phyloP scores from a whole-genome alignment of 2,329 filamentous ascomycete genomes.

The Fusarium oxysporum region DNA sequence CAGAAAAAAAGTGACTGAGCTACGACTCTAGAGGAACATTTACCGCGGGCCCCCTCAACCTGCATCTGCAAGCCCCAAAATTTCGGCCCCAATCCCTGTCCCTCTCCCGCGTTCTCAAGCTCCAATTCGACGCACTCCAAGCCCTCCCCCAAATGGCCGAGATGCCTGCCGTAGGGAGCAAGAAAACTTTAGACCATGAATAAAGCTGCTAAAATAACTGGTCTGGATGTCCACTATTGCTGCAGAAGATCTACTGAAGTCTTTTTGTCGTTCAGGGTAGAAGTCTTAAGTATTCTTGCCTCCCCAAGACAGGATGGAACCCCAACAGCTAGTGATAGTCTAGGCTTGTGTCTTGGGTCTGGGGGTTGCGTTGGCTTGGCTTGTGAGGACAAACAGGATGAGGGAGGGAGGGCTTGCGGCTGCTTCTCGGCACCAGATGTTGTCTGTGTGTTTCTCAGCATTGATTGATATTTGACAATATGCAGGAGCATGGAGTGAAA shows the following conservation, averaged over 20 bases:
- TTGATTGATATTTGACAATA: background rate
- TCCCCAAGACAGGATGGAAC: slow-evolving; percentile 11
- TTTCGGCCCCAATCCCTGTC: slow-evolving; percentile 29
- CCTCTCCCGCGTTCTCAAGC: slow-evolving; percentile 16
- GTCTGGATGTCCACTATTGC: background rate
- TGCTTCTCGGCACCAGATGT: slow-evolving; percentile 20
- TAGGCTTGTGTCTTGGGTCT: slow-evolving; percentile 10
- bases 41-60: slow-evolving; percentile 37
- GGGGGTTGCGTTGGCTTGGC: slow-evolving; percentile 24
- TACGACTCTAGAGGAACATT: slow-evolving; percentile 33
- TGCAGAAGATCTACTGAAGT: background rate
- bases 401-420: slow-evolving; percentile 20
- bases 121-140: slow-evolving; percentile 35
- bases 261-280: background rate
- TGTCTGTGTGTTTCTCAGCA: slow-evolving; percentile 10
- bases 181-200: background rate
- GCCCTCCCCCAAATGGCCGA: slow-evolving; percentile 34
- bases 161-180: background rate
- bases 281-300: background rate
- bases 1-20: slow-evolving; percentile 16
- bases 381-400: background rate
- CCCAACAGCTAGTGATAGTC: slow-evolving; percentile 29
- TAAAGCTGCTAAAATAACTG: background rate
- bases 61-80: slow-evolving; percentile 38
- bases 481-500: background rate